Evolutionary conservation across 495 filamentous ascomycete species (phyloP), one percentile per base, ranked within the genome.

Genomic region (Tetracladium marchalianum): DNA sequence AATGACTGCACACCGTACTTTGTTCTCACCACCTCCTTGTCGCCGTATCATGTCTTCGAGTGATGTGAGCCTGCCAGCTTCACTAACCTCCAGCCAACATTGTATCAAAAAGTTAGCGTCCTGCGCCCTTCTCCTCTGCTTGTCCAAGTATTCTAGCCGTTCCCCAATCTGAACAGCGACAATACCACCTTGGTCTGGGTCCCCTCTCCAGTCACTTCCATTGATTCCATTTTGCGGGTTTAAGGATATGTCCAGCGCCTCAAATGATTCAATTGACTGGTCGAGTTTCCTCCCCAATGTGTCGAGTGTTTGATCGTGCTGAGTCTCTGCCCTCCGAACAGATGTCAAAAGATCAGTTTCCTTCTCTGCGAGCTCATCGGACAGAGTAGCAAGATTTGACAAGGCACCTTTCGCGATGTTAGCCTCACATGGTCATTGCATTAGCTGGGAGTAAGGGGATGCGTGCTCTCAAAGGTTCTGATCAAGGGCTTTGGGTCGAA

Each of bases 401-500:
- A 95, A 71, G 27, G 92, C 75, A 48, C 70, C 75, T 75, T n/a
- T 37, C 9, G 47, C 22, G 13, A 11, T 46, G 19, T 67, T 55
- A 64, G 60, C 50, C 50, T 11, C 11, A 6, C 22, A 12, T n/a
- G 11, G 24, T 35, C 3, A 31, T 35, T 22, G 15, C 10, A 5
- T 12, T 9, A 15, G n/a, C n/a, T n/a, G n/a, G 40, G 33, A 17
- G 11, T 35, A 17, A n/a, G 16, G 17, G 17, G 43, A 31, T 24
- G 47, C 65, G 51, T 80, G 73, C 85, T 77, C 65, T 99, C 92
- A 56, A 99, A 97, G 12, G 86, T 88, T 35, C 93, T 80, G 51
- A 99, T 97, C 56, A 96, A 73, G 5, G 93, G 93, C 65, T 99
- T 97, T 1, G 93, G 93, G 60, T 99, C 93, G 60, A 99, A 99